These are phyloP conservation scores for Thermomucor indicae-seudaticae DNA, from an alignment of 371 early-diverging fungal genomes.

Conservation along the genomic window DNA sequence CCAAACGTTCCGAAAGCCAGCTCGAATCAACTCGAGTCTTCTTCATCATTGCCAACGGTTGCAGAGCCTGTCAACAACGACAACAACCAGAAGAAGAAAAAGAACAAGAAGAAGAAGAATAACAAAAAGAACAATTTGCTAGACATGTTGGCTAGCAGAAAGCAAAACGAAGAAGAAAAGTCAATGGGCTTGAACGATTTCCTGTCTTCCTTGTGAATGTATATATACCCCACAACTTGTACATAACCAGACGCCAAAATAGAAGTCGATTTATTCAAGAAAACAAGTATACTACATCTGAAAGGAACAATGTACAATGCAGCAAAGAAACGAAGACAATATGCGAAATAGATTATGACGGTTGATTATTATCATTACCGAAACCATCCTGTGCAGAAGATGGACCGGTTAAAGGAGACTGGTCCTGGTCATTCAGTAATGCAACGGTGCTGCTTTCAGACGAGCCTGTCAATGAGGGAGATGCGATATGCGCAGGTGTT, in stretches of 20 bases:
- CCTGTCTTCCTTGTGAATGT: conserved; percentile 25
- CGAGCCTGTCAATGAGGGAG: background rate
- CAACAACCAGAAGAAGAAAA: background rate
- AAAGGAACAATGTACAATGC: background rate
- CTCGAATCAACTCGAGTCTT: background rate
- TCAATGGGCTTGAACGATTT: conserved; percentile 27
- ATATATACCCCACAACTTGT: background rate
- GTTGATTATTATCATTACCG: too few relatives aligned
- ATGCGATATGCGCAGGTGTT: background rate
- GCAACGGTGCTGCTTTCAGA: too few relatives aligned
- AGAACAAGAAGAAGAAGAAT: conserved; percentile 24
- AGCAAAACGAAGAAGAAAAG: conserved; percentile 10
- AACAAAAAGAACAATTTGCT: conserved; percentile 39
- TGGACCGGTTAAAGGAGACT: too few relatives aligned
- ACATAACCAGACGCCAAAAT: background rate
- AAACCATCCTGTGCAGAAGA: too few relatives aligned
- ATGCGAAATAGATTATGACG: too few relatives aligned
- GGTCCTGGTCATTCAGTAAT: too few relatives aligned
- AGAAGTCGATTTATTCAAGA: too few relatives aligned
- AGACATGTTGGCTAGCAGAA: conserved; percentile 27
- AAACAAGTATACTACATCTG: too few relatives aligned
- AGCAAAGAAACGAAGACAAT: background rate
- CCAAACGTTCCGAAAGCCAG: background rate
- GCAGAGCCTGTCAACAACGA: conserved; percentile 3
- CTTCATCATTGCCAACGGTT: background rate